These are phyloP conservation scores for Rhodotorula toruloides DNA, from an alignment of 768 basidiomycete species.

Conservation along the genomic window DNA sequence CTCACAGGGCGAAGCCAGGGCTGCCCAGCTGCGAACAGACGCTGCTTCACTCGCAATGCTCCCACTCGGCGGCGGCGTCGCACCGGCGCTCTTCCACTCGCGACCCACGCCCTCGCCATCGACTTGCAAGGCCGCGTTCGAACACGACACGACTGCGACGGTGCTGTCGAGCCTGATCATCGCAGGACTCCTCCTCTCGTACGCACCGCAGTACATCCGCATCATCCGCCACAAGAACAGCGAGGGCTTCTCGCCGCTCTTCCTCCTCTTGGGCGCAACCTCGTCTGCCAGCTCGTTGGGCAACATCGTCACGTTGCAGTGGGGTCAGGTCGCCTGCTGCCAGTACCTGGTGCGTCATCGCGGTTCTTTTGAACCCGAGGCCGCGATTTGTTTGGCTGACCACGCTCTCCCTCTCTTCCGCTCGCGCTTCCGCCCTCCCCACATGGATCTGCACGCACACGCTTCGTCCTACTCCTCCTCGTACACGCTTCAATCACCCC, in stretches of 20 bases:
- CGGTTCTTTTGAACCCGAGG: too few species aligned
- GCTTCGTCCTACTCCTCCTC: too few species aligned
- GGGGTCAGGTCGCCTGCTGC: conserved; percentile 76
- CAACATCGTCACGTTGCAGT: conserved; percentile 73
- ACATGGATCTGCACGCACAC: too few species aligned
- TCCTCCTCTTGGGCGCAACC: conserved; percentile 68
- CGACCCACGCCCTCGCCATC: conserved; percentile 2
- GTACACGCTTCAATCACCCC: background rate
- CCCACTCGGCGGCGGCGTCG: too few species aligned
- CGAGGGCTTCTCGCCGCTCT: conserved; percentile 88
- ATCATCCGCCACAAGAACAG: conserved; percentile 74
- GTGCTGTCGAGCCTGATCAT: conserved; percentile 62
- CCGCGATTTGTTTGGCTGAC: too few species aligned
- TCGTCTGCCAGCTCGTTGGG: conserved; percentile 45
- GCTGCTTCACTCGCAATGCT: too few species aligned
- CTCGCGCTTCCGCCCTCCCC: background rate
- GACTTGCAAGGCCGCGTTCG: conserved; percentile 32
- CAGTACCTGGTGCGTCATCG: conserved; percentile 58
- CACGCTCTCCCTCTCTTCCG: too few species aligned
- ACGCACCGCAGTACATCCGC: conserved; percentile 43
- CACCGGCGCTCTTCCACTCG: conserved; percentile 18
- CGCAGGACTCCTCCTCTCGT: conserved; percentile 54
- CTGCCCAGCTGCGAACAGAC: background rate
- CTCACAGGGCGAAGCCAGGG: conserved; percentile 54
- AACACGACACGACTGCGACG: conserved; percentile 68